Evolutionary conservation across 2,329 filamentous ascomycete species (phyloP).

Genomic region (Monosporascus sp.): DNA sequence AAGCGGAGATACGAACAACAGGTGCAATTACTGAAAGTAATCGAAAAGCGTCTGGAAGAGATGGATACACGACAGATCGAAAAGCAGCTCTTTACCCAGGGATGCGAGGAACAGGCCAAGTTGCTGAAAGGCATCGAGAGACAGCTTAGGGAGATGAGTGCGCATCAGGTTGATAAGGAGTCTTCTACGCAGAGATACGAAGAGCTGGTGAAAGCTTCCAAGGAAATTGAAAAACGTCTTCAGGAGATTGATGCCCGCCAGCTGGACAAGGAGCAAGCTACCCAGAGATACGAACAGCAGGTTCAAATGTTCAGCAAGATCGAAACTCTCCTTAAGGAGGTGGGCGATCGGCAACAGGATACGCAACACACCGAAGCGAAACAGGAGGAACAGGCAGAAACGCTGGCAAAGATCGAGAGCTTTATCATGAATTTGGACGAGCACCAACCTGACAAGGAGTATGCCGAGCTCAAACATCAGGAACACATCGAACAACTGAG

Average conservation of each 20-base stretch:
- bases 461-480: background rate
- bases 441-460: background rate
- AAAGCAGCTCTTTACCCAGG: background rate
- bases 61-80: background rate
- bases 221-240: background rate
- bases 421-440: background rate
- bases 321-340: background rate
- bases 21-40: background rate
- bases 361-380: too few relatives aligned
- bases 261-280: background rate
- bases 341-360: background rate
- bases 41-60: background rate
- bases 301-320: background rate
- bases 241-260: background rate
- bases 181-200: background rate
- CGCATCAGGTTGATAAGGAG: background rate
- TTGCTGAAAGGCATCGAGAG: background rate
- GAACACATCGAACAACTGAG: background rate
- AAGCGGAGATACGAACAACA: background rate
- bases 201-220: background rate
- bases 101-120: background rate
- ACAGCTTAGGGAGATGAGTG: background rate
- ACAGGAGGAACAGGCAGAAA: background rate
- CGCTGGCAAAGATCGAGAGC: background rate
- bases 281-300: background rate